Conservation (phyloP, 441 rosid species). For the Dalechampia spathulata region DNA sequence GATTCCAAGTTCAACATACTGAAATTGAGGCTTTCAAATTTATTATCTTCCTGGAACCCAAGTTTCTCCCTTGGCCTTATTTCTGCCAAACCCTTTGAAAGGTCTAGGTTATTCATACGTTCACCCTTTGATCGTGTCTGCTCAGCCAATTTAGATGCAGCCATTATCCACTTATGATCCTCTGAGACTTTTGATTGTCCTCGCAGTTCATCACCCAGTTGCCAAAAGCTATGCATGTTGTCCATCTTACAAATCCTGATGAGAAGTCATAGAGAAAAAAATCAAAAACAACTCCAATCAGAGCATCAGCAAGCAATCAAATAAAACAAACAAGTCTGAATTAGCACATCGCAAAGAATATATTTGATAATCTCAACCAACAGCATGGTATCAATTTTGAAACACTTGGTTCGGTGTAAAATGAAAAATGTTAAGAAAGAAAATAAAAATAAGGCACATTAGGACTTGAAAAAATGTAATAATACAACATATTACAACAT, state of each 20-base stretch:
- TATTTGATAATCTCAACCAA: too few species aligned
- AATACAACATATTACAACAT: too few species aligned
- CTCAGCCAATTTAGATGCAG: constrained; percentile 88
- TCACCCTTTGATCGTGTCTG: constrained; percentile 77
- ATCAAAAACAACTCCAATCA: too few species aligned
- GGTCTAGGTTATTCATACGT: constrained; percentile 80
- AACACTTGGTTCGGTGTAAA: too few species aligned
- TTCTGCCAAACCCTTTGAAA: constrained; percentile 65
- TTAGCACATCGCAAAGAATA: too few species aligned
- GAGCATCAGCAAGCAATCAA: too few species aligned
- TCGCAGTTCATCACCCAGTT: constrained; percentile 87
- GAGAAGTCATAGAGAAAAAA: too few species aligned
- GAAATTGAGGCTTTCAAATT: constrained; percentile 58
- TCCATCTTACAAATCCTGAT: constrained; percentile 44
- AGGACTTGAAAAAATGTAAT: too few species aligned
- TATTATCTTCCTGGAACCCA: constrained; percentile 74
- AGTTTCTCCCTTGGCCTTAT: constrained; percentile 56
- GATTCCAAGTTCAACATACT: constrained; percentile 75
- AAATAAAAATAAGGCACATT: too few species aligned
- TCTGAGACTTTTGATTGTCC: constrained; percentile 79
- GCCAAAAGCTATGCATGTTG: constrained; percentile 72
- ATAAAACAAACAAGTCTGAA: too few species aligned
- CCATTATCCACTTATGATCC: constrained; percentile 85
- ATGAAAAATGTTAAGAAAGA: too few species aligned
- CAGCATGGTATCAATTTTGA: too few species aligned